phyloP scores from a whole-genome alignment of 2,329 filamentous ascomycete species.

The Calonectria ilicicola region DNA sequence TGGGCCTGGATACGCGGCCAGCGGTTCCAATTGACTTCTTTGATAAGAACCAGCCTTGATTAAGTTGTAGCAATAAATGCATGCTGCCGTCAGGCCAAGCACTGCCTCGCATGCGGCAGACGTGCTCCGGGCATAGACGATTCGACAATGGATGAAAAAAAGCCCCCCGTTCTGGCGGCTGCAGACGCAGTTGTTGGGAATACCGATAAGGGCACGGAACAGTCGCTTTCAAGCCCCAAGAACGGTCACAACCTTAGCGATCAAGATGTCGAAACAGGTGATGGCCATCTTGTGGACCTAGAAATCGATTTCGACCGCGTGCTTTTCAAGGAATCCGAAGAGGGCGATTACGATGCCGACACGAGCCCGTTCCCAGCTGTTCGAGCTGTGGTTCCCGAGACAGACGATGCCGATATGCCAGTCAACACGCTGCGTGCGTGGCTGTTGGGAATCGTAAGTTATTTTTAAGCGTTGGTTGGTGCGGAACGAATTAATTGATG shows the following conservation, averaged over 20 bases:
- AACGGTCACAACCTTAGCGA: background rate
- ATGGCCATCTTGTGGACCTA: conserved; percentile 7
- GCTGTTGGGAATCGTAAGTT: conserved; percentile 13
- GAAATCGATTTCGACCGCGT: conserved; percentile 17
- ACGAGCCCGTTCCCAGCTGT: conserved; percentile 19
- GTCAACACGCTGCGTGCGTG: conserved; percentile 20
- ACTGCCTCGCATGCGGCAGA: background rate
- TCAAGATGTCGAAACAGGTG: conserved; percentile 11
- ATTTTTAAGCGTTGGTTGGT: background rate
- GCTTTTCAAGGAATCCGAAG: conserved; percentile 2
- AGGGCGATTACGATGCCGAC: conserved; percentile 14
- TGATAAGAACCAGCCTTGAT: background rate
- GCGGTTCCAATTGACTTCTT: background rate
- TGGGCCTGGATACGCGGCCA: background rate
- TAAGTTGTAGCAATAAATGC: background rate
- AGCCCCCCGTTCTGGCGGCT: background rate
- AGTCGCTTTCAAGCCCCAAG: background rate
- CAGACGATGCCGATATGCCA: conserved; percentile 15
- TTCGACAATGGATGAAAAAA: background rate
- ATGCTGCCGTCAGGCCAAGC: background rate
- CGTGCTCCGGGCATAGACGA: background rate
- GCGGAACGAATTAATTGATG: background rate
- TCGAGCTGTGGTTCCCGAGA: conserved; percentile 16
- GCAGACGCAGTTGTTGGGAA: background rate
- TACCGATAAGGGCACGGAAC: background rate